Evolutionary conservation across 148 eudicot species (phyloP).

Genomic region (Persicaria maculosa): DNA sequence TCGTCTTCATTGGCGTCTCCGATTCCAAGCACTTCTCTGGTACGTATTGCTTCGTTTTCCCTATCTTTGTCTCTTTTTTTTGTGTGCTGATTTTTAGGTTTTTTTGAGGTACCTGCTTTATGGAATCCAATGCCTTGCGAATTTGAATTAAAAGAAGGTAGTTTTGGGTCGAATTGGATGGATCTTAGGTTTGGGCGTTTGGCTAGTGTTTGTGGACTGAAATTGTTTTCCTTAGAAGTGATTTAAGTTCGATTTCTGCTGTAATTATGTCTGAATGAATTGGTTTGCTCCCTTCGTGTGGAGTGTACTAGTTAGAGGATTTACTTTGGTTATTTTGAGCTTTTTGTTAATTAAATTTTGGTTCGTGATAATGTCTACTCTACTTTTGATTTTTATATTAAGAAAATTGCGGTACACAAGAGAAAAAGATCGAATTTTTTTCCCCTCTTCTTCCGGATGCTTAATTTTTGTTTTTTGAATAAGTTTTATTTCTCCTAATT

Average conservation of each 20-base stretch:
- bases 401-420: neutral
- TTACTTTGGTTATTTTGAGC: neutral
- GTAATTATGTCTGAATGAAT: neutral
- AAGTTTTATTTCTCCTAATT: neutral
- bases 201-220: neutral
- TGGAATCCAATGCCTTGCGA: slow-evolving; percentile 3
- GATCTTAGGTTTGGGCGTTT: neutral
- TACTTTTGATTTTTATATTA: neutral
- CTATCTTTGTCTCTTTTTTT: neutral
- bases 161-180: neutral
- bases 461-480: neutral
- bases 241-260: neutral
- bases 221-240: neutral
- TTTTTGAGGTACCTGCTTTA: neutral
- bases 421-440: neutral
- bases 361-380: neutral
- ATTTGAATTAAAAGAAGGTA: neutral
- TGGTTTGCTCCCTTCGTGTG: neutral
- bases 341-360: neutral
- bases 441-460: neutral
- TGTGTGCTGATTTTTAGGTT: neutral
- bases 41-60: neutral
- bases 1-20: neutral
- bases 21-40: neutral
- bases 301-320: neutral